phyloP scores from a whole-genome alignment of 2,329 filamentous ascomycete species.

The Daldinia sp. region DNA sequence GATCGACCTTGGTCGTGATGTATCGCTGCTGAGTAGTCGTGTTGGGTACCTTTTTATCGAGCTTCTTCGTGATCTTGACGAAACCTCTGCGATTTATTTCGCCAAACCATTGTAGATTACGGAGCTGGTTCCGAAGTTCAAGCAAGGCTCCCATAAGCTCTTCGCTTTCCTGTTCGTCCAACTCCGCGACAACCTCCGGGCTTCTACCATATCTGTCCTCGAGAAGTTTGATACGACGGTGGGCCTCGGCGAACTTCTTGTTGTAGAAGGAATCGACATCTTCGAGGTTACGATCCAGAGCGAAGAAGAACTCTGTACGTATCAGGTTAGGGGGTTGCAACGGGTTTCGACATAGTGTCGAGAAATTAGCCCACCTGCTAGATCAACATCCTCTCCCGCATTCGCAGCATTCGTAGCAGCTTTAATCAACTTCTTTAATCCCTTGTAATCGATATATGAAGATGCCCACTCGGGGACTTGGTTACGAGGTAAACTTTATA shows the following conservation, averaged over 20 bases:
- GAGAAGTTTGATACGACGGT: constrained; percentile 84
- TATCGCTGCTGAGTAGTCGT: constrained; percentile 86
- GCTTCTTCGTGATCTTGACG: constrained; percentile 98
- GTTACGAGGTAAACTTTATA: constrained; percentile 75
- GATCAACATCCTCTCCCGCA: constrained; percentile 81
- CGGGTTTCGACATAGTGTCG: constrained; percentile 52
- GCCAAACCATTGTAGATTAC: constrained; percentile 97
- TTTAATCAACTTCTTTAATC: constrained; percentile 95
- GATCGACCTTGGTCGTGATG: constrained; percentile 89
- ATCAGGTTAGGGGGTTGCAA: constrained; percentile 55
- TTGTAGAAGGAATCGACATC: constrained; percentile 98
- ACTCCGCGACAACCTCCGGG: constrained; percentile 74
- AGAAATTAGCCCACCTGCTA: constrained; percentile 79
- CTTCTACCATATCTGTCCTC: constrained; percentile 87
- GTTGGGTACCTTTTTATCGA: constrained; percentile 91
- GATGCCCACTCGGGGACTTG: constrained; percentile 89
- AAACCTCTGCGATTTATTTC: constrained; percentile 97
- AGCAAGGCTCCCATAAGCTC: constrained; percentile 91
- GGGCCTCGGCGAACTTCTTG: constrained; percentile 89
- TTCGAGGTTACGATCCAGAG: constrained; percentile 95
- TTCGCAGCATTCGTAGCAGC: constrained; percentile 74
- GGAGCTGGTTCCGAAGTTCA: constrained; percentile 85
- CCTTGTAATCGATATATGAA: constrained; percentile 90
- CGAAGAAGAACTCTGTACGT: constrained; percentile 90
- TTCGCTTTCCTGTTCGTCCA: constrained; percentile 90